Base-by-base conservation (phyloP, 768 basidiomycete genomes). In the Holtermanniella nyarrowii region DNA sequence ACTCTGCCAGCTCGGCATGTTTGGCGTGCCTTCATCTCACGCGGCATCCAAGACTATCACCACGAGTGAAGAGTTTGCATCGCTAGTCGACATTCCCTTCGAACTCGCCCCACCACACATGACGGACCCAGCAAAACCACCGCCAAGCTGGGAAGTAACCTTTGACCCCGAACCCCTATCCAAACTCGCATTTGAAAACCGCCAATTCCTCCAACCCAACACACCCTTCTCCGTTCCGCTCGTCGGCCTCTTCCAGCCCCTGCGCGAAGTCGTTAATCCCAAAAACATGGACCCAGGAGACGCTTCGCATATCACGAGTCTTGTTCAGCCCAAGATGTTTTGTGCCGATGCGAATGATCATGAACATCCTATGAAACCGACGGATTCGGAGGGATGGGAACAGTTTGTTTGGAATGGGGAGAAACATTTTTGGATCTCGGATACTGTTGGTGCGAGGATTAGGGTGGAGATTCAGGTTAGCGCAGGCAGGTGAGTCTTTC, bases 341-440 rank as follows among this genome's bases (percentile, higher is more conserved):
- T 70, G 68, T 43, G 68, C 68, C 13, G 68, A 70, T 46, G 68
- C 68, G 21, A 70, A 70, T 41, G 66, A 70, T 44, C 48, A 53
- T 7, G 46, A 54, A 12, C 47, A 68, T 50, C 68, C 68, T 4
- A 62, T 70, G 63, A 52, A 50, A 39, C 68, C 68, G 26, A 56
- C 50, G 5, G 48, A 22, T 5, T 27, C 48, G 5, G 58, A 64
- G 5, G 68, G 68, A 22, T 70, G 68, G 68, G 50, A 57, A 26
- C 44, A 50, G 23, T 66, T 60, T 40, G 66, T 63, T 1, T 70
- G 66, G 68, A 66, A 65, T 46, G 62, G 60, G 2, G 68, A 70
- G 46, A 70, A 70, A 46, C 66, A 68, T 57, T 70, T 58, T 49
- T 70, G 68, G 68, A 58, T 64, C 13, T 59, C 54, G 24, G 45